Evolutionary conservation across 371 early-diverging fungal species (phyloP), one percentile per base, ranked within the genome.

Genomic region (Zopfochytrium polystomum): DNA sequence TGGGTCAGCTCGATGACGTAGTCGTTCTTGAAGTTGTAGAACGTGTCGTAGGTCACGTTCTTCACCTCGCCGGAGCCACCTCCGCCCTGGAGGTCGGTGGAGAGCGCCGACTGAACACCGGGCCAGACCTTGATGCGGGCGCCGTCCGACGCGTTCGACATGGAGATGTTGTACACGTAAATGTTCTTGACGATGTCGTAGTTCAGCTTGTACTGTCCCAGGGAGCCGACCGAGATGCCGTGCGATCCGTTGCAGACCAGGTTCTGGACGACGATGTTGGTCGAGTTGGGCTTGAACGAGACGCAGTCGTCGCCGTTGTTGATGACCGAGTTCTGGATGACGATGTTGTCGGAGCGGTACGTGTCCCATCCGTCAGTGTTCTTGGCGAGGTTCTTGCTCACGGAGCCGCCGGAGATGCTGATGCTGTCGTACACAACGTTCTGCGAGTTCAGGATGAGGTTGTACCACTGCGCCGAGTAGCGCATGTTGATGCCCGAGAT

Each of bases 281-380:
- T 42, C 42, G 20, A 13, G 42, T 42, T 42, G 42, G 42, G 42
- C n/a, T 42, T 49, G 50, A 25, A 49, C n/a, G 50, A 49, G 13
- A 25, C 50, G n/a, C n/a, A n/a, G n/a, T n/a, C n/a, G n/a, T n/a
- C n/a, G n/a, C n/a, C n/a, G n/a, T n/a, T n/a, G n/a, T n/a, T n/a
- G n/a, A n/a, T n/a, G n/a, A n/a, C n/a, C n/a, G n/a, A n/a, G 50
- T 49, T 49, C 25, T 49, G 25, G 25, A n/a, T 49, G 13, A 25
- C 18, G 22, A 49, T 49, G 50, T 25, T 15, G 50, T 49, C 50
- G 50, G 25, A 25, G 15, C 50, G 50, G 50, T 49, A 15, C 18
- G 25, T 25, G 22, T 49, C 50, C n/a, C 25, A 49, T 49, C 25
- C 50, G 50, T 49, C 50, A 42, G 42, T 42, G 42, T 42, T 42